Conservation (phyloP, 1,139 yeast genomes). For the Debaryomycetaceae sp. region DNA sequence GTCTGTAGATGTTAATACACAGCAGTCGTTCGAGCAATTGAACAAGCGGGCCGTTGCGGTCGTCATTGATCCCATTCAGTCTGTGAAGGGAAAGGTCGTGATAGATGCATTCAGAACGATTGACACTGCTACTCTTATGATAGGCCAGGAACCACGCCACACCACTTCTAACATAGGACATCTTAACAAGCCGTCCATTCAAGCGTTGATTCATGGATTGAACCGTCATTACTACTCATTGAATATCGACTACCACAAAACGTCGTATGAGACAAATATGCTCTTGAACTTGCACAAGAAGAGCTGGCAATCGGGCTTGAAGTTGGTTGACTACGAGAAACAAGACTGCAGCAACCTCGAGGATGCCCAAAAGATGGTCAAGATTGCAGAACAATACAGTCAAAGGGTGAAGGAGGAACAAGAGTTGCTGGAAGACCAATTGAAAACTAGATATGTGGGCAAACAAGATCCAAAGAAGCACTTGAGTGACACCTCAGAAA, state of each 20-base stretch:
- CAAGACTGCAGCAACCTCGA: constrained; percentile 75
- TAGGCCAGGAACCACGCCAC: constrained; percentile 98
- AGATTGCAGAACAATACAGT: constrained; percentile 86
- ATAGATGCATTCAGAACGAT: constrained; percentile 97
- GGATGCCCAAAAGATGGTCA: constrained; percentile 77
- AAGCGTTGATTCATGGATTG: constrained; percentile 94
- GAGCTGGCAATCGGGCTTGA: constrained; percentile 93
- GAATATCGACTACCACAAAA: constrained; percentile 91
- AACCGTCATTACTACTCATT: constrained; percentile 96
- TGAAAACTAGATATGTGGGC: constrained; percentile 95
- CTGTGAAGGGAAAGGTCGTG: constrained; percentile 97
- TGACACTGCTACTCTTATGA: constrained; percentile 82
- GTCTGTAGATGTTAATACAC: constrained; percentile 95
- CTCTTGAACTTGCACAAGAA: constrained; percentile 89
- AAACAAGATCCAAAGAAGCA: constrained; percentile 99
- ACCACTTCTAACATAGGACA: constrained; percentile 95
- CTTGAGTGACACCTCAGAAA: constrained; percentile 83
- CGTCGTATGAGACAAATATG: constrained; percentile 92
- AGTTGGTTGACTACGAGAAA: constrained; percentile 70
- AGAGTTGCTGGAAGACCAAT: constrained; percentile 81
- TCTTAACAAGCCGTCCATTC: constrained; percentile 95
- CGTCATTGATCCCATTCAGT: constrained; percentile 96
- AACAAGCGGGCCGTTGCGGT: constrained; percentile 96
- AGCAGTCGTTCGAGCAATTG: constrained; percentile 94
- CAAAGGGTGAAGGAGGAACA: constrained; percentile 91